A percentile compares a stretch with the other conserved stretches of the same genome.
phyloP scores from a whole-genome alignment of 2,329 filamentous ascomycete genomes.

The Emmonsiellopsis sp. region DNA sequence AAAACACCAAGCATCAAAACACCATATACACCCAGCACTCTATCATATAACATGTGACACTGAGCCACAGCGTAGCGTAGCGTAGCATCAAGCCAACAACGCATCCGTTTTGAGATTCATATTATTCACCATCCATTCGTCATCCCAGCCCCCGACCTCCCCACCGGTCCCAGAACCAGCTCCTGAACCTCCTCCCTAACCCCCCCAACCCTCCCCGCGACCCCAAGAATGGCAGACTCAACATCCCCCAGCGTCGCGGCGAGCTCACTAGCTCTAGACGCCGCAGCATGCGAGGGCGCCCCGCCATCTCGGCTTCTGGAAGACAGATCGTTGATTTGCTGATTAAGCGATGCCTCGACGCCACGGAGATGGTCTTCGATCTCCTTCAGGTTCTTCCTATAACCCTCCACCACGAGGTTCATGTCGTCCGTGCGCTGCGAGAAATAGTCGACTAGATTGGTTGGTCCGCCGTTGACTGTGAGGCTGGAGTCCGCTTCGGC shows the following conservation, averaged over 20 bases:
- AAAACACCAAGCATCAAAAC: too few relatives aligned
- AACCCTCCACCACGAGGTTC: constrained; percentile 47
- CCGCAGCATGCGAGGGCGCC: constrained; percentile 34
- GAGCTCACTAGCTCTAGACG: constrained; percentile 36
- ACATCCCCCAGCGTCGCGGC: constrained; percentile 56
- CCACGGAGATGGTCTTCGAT: constrained; percentile 58
- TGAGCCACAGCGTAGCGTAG: too few relatives aligned
- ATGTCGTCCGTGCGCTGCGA: constrained; percentile 55
- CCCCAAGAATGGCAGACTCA: constrained; percentile 55
- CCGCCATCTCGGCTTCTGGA: constrained; percentile 32
- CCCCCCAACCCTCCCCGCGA: constrained; percentile 52
- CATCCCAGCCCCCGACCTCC: constrained; percentile 1
- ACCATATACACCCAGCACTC: too few relatives aligned
- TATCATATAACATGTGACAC: too few relatives aligned
- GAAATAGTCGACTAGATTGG: constrained; percentile 57
- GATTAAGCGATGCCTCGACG: constrained; percentile 51
- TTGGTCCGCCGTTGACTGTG: constrained; percentile 43
- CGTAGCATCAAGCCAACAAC: too few relatives aligned
- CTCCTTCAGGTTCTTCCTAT: constrained; percentile 52
- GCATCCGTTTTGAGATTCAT: too few relatives aligned
- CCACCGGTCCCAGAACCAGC: constrained; percentile 38
- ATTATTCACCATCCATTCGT: constrained; percentile 7
- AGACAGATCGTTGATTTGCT: constrained; percentile 50
- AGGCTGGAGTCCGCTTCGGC: constrained; percentile 34
- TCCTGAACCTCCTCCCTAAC: constrained; percentile 54